Conservation (phyloP, 2,329 filamentous ascomycete species). For the Leptographium galeiforme region DNA sequence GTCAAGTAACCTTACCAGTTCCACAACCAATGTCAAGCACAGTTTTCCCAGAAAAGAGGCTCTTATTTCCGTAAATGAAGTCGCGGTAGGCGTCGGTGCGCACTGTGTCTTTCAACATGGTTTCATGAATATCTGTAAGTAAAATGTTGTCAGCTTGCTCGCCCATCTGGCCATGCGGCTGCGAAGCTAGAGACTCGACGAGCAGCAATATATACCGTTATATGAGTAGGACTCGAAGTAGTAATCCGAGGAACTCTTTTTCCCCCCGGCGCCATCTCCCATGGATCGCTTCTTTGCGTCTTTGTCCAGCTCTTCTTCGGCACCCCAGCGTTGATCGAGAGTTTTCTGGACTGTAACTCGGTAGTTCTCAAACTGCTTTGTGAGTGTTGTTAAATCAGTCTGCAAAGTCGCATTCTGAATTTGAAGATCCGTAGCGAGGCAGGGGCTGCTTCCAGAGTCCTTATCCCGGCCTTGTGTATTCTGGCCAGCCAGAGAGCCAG, state of each 20-base stretch:
- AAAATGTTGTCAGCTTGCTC: background rate
- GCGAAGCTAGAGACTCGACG: background rate
- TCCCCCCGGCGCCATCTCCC: slow-evolving; percentile 17
- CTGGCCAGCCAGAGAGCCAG: slow-evolving; percentile 11
- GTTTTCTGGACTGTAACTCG: slow-evolving; percentile 52
- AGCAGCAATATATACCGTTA: slow-evolving; percentile 32
- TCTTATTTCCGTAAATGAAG: slow-evolving; percentile 86
- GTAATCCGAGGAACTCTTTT: slow-evolving; percentile 22
- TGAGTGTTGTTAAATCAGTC: slow-evolving; percentile 45
- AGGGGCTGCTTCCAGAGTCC: background rate
- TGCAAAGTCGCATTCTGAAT: slow-evolving; percentile 43
- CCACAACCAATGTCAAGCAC: slow-evolving; percentile 87
- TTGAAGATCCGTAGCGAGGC: slow-evolving; percentile 15
- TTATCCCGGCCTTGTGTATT: no score
- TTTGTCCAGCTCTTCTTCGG: slow-evolving; percentile 29
- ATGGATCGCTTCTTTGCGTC: background rate
- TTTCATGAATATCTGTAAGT: slow-evolving; percentile 69
- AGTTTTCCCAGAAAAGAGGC: slow-evolving; percentile 71
- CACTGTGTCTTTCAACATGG: slow-evolving; percentile 83
- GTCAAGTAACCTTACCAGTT: slow-evolving; percentile 30
- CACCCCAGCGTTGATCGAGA: slow-evolving; percentile 50
- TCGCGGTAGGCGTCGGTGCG: slow-evolving; percentile 88
- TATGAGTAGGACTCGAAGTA: slow-evolving; percentile 51
- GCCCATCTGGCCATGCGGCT: background rate
- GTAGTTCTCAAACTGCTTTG: slow-evolving; percentile 51